A percentile compares a stretch with the other conserved stretches of the same genome.
These are phyloP conservation scores for Polygonum maritimum DNA, from an alignment of 148 eudicot genomes.

Conservation along the genomic window DNA sequence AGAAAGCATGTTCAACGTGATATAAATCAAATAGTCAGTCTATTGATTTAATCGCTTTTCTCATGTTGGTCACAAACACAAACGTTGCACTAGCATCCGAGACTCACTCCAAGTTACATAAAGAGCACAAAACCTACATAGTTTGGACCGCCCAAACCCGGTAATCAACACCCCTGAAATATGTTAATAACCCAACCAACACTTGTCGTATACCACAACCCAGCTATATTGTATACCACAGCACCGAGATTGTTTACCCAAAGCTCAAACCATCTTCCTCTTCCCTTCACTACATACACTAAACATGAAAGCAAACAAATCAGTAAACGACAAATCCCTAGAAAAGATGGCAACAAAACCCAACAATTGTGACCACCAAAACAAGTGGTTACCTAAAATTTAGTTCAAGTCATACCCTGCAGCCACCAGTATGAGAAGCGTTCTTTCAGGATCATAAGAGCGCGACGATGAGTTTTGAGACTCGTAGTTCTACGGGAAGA, in stretches of 20 bases:
- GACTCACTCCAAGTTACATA: not conserved
- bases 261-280: conserved; percentile 6
- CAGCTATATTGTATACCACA: not conserved
- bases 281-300: conserved; percentile 1
- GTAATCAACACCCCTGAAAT: not conserved
- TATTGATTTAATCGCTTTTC: too few relatives aligned
- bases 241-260: not conserved
- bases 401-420: not conserved
- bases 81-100: not conserved
- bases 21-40: too few relatives aligned
- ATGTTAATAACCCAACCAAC: not conserved
- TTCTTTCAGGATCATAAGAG: not conserved
- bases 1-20: too few relatives aligned
- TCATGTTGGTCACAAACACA: not conserved
- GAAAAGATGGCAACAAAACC: not conserved
- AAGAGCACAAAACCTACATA: not conserved
- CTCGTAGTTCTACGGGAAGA: not conserved
- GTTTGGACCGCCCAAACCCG: not conserved
- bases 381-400: not conserved
- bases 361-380: not conserved
- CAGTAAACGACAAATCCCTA: not conserved
- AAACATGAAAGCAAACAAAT: not conserved
- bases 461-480: too few relatives aligned
- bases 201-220: not conserved
- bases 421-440: not conserved